These are phyloP conservation scores for Fusarium tricinctum DNA, from an alignment of 2,329 filamentous ascomycete genomes.

Conservation along the genomic window DNA sequence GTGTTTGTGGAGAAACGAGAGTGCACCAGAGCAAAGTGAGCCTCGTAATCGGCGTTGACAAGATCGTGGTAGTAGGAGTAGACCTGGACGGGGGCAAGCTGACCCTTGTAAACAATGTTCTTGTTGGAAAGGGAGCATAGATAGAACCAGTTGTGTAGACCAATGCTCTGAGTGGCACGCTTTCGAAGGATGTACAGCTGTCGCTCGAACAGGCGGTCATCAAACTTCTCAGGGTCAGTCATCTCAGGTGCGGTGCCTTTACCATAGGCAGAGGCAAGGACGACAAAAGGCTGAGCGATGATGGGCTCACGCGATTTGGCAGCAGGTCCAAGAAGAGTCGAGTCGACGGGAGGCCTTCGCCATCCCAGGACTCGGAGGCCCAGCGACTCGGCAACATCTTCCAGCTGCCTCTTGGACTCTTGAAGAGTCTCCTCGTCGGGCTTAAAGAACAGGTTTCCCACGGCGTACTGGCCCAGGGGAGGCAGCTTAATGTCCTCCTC, in stretches of 20 bases:
- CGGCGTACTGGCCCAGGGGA: constrained; percentile 91
- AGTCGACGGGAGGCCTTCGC: constrained; percentile 96
- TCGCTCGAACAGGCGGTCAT: constrained; percentile 88
- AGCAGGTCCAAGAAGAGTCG: constrained; percentile 90
- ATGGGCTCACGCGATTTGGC: constrained; percentile 94
- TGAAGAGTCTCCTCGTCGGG: constrained; percentile 90
- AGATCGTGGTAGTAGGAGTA: constrained; percentile 99
- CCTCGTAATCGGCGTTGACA: constrained; percentile 96
- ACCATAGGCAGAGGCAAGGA: constrained; percentile 87
- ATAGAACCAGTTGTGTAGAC: constrained; percentile 98
- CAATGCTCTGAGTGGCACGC: constrained; percentile 93
- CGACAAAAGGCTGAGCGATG: constrained; percentile 95
- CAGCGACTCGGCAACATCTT: constrained; percentile 90
- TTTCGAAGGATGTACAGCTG: constrained; percentile 96
- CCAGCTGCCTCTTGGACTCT: constrained; percentile 92
- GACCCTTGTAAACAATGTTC: constrained; percentile 99
- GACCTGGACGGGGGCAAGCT: constrained; percentile 92
- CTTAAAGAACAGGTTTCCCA: constrained; percentile 99
- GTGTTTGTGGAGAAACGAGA: constrained; percentile 99
- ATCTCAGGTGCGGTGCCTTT: constrained; percentile 81
- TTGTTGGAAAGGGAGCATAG: constrained; percentile 96
- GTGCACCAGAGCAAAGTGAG: constrained; percentile 95
- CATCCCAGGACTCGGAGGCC: constrained; percentile 93
- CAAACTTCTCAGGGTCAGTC: constrained; percentile 84
- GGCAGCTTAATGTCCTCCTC: constrained; percentile 91